phyloP scores from a whole-genome alignment of 305 asterid species.

The Nicotiana rustica region DNA sequence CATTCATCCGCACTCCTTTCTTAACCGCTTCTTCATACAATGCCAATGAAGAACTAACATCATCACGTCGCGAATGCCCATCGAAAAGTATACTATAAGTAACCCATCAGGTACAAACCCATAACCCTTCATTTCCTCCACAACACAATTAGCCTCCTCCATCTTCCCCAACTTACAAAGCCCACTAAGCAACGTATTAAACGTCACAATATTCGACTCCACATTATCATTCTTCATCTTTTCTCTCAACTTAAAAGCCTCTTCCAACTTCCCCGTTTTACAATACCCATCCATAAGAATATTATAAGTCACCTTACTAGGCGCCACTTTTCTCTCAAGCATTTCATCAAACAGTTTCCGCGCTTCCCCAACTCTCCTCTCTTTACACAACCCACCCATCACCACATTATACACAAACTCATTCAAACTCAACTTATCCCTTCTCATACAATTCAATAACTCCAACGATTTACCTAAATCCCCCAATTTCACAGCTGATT shows the following conservation, averaged over 20 bases:
- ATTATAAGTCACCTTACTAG: constrained; percentile 66
- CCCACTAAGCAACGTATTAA: constrained; percentile 71
- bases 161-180: constrained; percentile 73
- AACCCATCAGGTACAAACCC: constrained; percentile 72
- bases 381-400: constrained; percentile 78
- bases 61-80: constrained; percentile 60
- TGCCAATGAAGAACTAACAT: constrained; percentile 60
- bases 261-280: constrained; percentile 61
- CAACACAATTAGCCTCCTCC: constrained; percentile 57
- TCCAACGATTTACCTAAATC: constrained; percentile 60
- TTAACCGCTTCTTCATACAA: constrained; percentile 56
- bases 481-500: constrained; percentile 71
- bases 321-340: constrained; percentile 54
- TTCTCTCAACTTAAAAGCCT: constrained; percentile 59
- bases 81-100: constrained; percentile 68
- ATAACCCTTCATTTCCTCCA: constrained; percentile 64
- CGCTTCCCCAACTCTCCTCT: constrained; percentile 66
- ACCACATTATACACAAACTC: constrained; percentile 77
- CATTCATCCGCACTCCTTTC: constrained; percentile 59
- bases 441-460: constrained; percentile 57
- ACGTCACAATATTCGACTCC: constrained; percentile 68
- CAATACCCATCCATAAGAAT: constrained; percentile 78
- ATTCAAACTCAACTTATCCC: constrained; percentile 46
- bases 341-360: constrained; percentile 73
- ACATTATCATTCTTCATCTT: constrained; percentile 60